Evolutionary conservation across 1,139 yeast genomes (phyloP).

Genomic region (Scheffersomyces titani): DNA sequence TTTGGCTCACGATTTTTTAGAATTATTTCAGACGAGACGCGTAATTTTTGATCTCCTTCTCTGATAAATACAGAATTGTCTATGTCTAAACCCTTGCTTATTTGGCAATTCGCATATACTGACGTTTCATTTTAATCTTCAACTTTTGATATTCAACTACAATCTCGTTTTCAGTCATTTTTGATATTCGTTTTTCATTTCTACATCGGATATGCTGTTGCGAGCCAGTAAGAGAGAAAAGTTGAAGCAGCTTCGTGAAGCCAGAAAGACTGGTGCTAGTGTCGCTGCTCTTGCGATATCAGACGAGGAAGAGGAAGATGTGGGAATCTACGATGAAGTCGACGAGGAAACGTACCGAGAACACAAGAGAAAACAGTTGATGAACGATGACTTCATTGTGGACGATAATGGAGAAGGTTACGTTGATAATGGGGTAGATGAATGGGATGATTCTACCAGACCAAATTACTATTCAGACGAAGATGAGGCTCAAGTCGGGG

Average conservation of each 20-base stretch:
- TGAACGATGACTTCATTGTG: constrained; percentile 90
- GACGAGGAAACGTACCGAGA: constrained; percentile 78
- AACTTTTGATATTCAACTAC: neutral
- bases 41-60: neutral
- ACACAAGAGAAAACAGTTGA: constrained; percentile 75
- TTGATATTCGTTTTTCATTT: neutral
- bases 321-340: constrained; percentile 76
- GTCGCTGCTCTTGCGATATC: constrained; percentile 19
- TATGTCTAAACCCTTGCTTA: neutral
- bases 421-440: constrained; percentile 89
- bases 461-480: constrained; percentile 57
- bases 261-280: constrained; percentile 38
- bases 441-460: constrained; percentile 67
- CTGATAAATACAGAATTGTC: neutral
- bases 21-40: neutral
- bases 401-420: constrained; percentile 92
- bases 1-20: neutral
- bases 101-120: neutral
- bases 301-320: constrained; percentile 33
- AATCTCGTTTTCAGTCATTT: constrained; percentile 3
- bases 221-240: constrained; percentile 34
- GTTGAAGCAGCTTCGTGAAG: constrained; percentile 41
- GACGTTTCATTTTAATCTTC: neutral
- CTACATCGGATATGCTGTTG: constrained; percentile 24
- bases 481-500: constrained; percentile 32